Evolutionary conservation across 345 rosid species (phyloP).

Genomic region (Euphorbia pulcherrima): DNA sequence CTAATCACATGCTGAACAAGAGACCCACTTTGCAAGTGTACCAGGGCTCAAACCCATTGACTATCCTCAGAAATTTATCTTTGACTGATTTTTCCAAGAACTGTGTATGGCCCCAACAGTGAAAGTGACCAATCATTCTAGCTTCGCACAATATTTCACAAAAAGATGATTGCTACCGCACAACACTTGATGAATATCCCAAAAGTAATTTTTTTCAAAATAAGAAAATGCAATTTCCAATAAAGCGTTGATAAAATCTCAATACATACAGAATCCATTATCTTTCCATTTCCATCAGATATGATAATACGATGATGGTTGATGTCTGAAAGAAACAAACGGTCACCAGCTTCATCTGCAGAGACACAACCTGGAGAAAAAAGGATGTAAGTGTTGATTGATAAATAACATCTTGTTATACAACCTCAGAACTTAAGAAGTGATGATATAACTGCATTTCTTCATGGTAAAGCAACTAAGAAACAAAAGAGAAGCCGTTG

Average conservation of each 20-base stretch:
- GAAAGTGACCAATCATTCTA: neutral
- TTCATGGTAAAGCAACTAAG: neutral
- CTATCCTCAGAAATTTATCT: neutral
- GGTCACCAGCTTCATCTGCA: slow-evolving; percentile 61
- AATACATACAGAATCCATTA: slow-evolving; percentile 77
- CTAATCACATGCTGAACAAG: neutral
- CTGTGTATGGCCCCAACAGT: neutral
- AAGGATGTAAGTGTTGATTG: slow-evolving; percentile 15
- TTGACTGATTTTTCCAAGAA: neutral
- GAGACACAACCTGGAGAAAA: slow-evolving; percentile 63
- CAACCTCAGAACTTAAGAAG: no score
- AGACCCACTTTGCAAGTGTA: neutral
- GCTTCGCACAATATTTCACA: neutral
- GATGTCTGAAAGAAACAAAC: slow-evolving; percentile 81
- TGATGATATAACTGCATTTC: neutral
- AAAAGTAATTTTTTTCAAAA: neutral
- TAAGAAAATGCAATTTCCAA: neutral
- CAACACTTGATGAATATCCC: neutral
- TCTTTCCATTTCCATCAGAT: slow-evolving; percentile 51
- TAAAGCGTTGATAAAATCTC: neutral
- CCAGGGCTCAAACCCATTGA: neutral
- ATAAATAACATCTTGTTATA: neutral
- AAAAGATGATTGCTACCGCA: neutral
- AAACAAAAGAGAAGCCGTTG: slow-evolving; percentile 13
- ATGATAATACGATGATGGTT: slow-evolving; percentile 88